Evolutionary conservation across 805 yeast species (phyloP), one percentile per base, ranked within the genome.

Genomic region (Saccharomycopsis schoenii): DNA sequence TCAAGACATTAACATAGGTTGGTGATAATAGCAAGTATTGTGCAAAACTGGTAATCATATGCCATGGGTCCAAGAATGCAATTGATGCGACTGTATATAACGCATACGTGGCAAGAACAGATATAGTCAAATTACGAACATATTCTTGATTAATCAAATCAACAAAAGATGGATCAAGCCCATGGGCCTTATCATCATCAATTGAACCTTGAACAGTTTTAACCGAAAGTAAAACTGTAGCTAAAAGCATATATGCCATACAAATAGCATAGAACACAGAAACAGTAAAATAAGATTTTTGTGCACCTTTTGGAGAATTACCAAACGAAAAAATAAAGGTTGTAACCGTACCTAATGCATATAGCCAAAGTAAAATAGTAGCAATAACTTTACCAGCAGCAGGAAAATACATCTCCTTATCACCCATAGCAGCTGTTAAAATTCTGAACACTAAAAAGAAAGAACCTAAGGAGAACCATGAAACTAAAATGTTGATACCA

Each of bases 401-500:
- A 3, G 65, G 65, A 54, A 58, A 60, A 68, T 88, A 86, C 39
- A 82, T 70, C 63, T 85, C 81, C 10, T 40, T 25, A 21, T 58
- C 64, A 75, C 84, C 94, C 65, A 93, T 78, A 60, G 93, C 86
- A 39, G 86, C 81, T 0, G 97, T 88, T 69, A 94, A 80, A 66
- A 93, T 89, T 68, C 96, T 78, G 76, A 93, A 93, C 60, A 93
- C 97, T 63, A 94, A 74, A 71, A 89, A 93, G 72, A 89, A 94
- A 52, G 94, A 89, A 54, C 94, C 96, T 61, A 93, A 73, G 0
- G 97, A 89, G 70, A 93, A 93, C 97, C 97, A 93, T 2, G 97
- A 88, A 55, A 92, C 88, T 59, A 89, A 66, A 60, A 93, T 79
- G 55, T 86, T 83, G 60, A 89, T 72, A 55, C 86, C 73, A 70